A percentile compares a stretch with the other conserved stretches of the same genome.
Evolutionary conservation across 495 filamentous ascomycete genomes (phyloP).

Genomic region (Aspergillus mulundensis): DNA sequence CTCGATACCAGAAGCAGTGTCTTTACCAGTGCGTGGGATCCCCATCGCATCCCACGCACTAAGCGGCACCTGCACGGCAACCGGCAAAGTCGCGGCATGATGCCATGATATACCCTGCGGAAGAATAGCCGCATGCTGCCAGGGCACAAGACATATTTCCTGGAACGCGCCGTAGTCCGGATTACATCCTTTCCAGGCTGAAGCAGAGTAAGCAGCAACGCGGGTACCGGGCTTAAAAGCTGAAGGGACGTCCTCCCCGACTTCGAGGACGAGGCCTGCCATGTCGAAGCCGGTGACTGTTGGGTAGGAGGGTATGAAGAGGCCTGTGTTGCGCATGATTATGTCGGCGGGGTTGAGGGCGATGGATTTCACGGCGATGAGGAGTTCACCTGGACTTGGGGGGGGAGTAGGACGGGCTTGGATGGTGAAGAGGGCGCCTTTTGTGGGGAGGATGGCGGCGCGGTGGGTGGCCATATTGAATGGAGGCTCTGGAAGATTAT

Average conservation of each 20-base stretch:
- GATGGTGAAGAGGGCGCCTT: background rate
- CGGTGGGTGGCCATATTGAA: conserved; percentile 15
- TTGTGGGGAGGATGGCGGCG: conserved; percentile 2
- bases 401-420: background rate
- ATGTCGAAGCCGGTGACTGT: conserved; percentile 42
- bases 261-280: conserved; percentile 32
- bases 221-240: conserved; percentile 32
- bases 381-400: conserved; percentile 6
- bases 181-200: conserved; percentile 24
- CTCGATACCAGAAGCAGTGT: conserved; percentile 12
- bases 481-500: too few species aligned
- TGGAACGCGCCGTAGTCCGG: conserved; percentile 45
- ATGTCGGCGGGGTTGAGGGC: conserved; percentile 46
- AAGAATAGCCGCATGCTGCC: conserved; percentile 23
- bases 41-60: conserved; percentile 29
- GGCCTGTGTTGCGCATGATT: conserved; percentile 31
- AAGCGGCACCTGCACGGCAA: conserved; percentile 31
- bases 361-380: conserved; percentile 15
- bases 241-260: conserved; percentile 35
- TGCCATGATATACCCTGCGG: conserved; percentile 33
- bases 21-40: conserved; percentile 20
- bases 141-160: conserved; percentile 26
- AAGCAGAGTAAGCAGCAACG: conserved; percentile 23
- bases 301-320: conserved; percentile 31
- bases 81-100: conserved; percentile 35